Conservation (phyloP, 164 flowering plant genomes). For the Magnolia sinica region DNA sequence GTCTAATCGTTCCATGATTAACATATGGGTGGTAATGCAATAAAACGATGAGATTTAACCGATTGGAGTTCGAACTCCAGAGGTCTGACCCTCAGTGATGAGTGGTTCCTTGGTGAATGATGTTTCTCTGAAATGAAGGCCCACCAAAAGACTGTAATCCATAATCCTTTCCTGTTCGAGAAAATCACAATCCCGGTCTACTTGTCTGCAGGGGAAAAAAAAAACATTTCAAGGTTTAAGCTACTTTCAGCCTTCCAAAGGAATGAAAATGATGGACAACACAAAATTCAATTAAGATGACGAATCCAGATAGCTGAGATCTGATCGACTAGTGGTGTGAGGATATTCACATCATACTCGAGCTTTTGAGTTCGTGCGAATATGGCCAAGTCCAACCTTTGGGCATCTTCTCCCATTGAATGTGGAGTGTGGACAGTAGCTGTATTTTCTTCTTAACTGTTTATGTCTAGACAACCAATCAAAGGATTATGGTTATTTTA, state of each 20-base stretch:
- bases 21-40: not conserved
- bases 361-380: no score
- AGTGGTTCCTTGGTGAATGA: conserved; percentile 22
- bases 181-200: conserved; percentile 81
- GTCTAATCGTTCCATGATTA: no score
- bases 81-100: conserved; percentile 18
- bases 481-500: no score
- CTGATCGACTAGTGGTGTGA: not conserved
- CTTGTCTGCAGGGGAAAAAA: conserved; percentile 54
- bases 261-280: not conserved
- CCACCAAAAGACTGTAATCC: conserved; percentile 89
- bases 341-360: not conserved
- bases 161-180: conserved; percentile 88
- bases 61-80: conserved; percentile 27
- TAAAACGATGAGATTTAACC: conserved; percentile 17
- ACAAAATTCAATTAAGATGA: not conserved
- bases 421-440: no score
- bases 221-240: not conserved
- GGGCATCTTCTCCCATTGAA: no score
- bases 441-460: no score
- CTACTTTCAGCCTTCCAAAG: not conserved
- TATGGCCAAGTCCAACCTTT: no score
- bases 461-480: no score
- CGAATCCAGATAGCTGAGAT: not conserved
- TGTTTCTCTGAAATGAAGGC: conserved; percentile 71